Base-by-base conservation (phyloP, 495 filamentous ascomycete species). In the Penicillium canariense region DNA sequence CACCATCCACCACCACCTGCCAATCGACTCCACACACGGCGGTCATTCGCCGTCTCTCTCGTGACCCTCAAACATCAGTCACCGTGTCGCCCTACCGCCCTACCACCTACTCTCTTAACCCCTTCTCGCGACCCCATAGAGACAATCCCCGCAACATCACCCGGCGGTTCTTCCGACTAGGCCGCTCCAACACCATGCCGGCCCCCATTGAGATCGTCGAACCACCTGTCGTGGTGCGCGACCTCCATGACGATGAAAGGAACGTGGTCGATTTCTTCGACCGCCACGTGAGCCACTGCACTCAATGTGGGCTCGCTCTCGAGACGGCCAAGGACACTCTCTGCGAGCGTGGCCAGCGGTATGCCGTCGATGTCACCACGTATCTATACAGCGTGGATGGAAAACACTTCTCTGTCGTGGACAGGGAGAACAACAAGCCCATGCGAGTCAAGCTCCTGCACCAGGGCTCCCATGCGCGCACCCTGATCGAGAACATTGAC, bases 401-500 rank as follows among this genome's bases (percentile, higher is more conserved):
- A 31, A 76, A 75, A 50, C 62, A 74, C 39, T 78, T 69, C 59
- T 81, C 80, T 0, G 68, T 68, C 10, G 68, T 80, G 46, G 79
- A 80, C 65, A 67, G 63, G 12, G 77, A 81, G 22, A 61, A 50
- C 48, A 68, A 68, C 62, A 67, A 75, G 50, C 59, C 67, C 0
- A 75, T 69, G 7, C 68, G 78, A 5, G 70, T 83, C 49, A 77
- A 80, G 61, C 75, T 82, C 20, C 79, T 79, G 2, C 63, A 67
- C 8, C 66, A 72, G 34, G 73, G 50, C 39, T 17, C 67, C 61
- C 5, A 71, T 20, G 43, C 73, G 26, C 75, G 73, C n/a, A 64
- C 58, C 5, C 63, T 83, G 12, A 69, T 83, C 1, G 63, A 72
- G 12, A 77, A 78, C 2, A 66, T 82, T 35, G 76, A 79, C 32